Percentiles rank a stretch among this genome's conserved stretches.
These are phyloP conservation scores for Cephaloascus albidus DNA, from an alignment of 805 yeast species.

Conservation along the genomic window DNA sequence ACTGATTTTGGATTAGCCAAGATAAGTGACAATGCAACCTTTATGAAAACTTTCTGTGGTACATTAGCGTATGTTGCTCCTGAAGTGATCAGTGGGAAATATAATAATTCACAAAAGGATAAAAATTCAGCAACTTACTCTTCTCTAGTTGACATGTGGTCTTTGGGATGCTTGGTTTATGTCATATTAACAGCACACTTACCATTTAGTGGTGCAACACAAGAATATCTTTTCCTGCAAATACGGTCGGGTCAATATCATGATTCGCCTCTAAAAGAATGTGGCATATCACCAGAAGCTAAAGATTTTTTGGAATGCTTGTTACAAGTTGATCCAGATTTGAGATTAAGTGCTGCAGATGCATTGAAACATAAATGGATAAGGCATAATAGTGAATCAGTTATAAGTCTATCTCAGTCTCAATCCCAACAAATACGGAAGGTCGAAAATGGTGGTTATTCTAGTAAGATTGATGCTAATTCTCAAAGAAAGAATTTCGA, in stretches of 20 bases:
- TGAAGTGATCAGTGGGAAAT: slow-evolving; percentile 63
- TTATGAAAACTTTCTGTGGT: slow-evolving; percentile 95
- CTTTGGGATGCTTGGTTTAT: slow-evolving; percentile 88
- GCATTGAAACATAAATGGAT: slow-evolving; percentile 86
- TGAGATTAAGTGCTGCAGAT: slow-evolving; percentile 62
- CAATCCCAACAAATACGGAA: slow-evolving; percentile 54
- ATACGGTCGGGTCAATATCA: slow-evolving; percentile 75
- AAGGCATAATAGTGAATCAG: slow-evolving; percentile 12
- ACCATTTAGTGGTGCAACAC: slow-evolving; percentile 92
- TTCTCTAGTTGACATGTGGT: slow-evolving; percentile 93
- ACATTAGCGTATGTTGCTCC: slow-evolving; percentile 97
- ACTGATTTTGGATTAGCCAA: slow-evolving; percentile 97
- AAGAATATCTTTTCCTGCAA: slow-evolving; percentile 70
- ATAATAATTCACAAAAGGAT: slow-evolving; percentile 21
- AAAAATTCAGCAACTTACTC: slow-evolving; percentile 44
- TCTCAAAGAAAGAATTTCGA: not conserved
- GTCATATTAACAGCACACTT: slow-evolving; percentile 88
- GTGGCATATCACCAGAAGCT: slow-evolving; percentile 59
- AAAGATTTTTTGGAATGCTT: slow-evolving; percentile 62
- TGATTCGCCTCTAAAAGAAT: slow-evolving; percentile 61
- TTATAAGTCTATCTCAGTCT: slow-evolving; percentile 59
- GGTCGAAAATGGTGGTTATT: slow-evolving; percentile 21
- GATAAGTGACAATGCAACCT: slow-evolving; percentile 71
- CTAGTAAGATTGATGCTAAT: not conserved
- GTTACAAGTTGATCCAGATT: slow-evolving; percentile 66